These are phyloP conservation scores for Neckera pumila DNA, from an alignment of 225 moss, liverwort and hornwort species.

Conservation along the genomic window DNA sequence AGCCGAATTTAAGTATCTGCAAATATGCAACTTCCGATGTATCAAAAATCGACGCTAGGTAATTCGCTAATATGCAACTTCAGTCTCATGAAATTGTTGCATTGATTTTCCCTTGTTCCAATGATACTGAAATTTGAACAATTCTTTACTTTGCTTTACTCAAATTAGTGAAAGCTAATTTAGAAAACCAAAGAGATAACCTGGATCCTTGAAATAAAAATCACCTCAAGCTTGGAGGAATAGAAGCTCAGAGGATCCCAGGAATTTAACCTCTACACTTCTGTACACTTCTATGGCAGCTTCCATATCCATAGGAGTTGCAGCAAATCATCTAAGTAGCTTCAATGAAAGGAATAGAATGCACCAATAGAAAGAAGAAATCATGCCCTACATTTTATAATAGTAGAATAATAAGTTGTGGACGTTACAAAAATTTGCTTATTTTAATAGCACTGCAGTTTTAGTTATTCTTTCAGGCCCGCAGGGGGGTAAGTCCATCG, in stretches of 20 bases:
- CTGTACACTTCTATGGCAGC: neutral
- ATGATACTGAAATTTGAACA: neutral
- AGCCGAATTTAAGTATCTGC: too few relatives aligned
- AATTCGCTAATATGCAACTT: neutral
- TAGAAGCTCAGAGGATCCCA: neutral
- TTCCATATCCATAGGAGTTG: neutral
- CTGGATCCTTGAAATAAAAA: neutral
- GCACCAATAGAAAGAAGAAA: neutral
- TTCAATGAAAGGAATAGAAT: neutral
- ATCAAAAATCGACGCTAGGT: too few relatives aligned
- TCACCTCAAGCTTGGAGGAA: neutral
- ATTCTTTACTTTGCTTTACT: neutral
- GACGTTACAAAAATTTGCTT: too few relatives aligned
- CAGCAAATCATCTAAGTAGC: neutral
- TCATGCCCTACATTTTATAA: too few relatives aligned
- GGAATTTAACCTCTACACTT: neutral
- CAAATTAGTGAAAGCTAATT: neutral
- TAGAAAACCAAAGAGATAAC: neutral
- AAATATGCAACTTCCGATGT: neutral
- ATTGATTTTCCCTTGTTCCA: neutral
- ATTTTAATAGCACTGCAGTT: neutral
- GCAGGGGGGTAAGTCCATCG: too few relatives aligned
- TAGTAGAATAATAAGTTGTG: neutral
- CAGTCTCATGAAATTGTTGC: neutral
- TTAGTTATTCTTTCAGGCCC: neutral